These are phyloP conservation scores for Atalantia buxifolia DNA, from an alignment of 345 rosid species.

Conservation along the genomic window DNA sequence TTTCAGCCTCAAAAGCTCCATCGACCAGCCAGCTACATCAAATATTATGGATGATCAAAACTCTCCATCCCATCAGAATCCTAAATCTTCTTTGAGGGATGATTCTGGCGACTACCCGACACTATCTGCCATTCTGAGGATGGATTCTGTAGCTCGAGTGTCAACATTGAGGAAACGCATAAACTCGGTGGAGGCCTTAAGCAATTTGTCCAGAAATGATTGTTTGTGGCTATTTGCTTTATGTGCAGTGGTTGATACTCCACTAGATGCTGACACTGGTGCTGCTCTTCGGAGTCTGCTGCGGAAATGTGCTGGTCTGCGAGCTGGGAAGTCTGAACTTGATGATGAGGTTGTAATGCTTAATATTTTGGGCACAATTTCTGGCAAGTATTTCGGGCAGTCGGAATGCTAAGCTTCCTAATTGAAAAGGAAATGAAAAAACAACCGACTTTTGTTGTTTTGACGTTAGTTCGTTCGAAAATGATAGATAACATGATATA, in stretches of 20 bases:
- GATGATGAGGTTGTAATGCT: slow-evolving; percentile 75
- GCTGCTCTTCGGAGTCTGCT: slow-evolving; percentile 66
- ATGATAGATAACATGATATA: background rate
- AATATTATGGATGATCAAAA: slow-evolving; percentile 6
- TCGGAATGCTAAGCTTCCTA: slow-evolving; percentile 31
- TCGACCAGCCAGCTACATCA: background rate
- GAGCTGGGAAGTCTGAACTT: slow-evolving; percentile 53
- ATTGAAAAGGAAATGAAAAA: background rate
- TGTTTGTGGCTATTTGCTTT: slow-evolving; percentile 74
- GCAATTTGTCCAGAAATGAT: slow-evolving; percentile 38
- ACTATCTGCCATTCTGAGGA: slow-evolving; percentile 46
- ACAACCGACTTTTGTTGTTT: background rate
- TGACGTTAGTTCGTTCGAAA: background rate
- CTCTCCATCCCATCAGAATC: background rate
- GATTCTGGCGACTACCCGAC: slow-evolving; percentile 29
- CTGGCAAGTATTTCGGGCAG: slow-evolving; percentile 82
- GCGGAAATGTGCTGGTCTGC: slow-evolving; percentile 72
- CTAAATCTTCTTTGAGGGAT: slow-evolving; percentile 11
- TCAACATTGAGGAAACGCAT: slow-evolving; percentile 65
- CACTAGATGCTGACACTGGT: slow-evolving; percentile 61
- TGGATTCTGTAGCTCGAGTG: slow-evolving; percentile 71
- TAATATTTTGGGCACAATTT: slow-evolving; percentile 69
- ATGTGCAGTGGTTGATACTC: slow-evolving; percentile 74
- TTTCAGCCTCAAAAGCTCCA: background rate
- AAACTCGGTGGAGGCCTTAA: slow-evolving; percentile 38